Conservation (phyloP, 139 green algal genomes). For the Haematococcus lacustris region DNA sequence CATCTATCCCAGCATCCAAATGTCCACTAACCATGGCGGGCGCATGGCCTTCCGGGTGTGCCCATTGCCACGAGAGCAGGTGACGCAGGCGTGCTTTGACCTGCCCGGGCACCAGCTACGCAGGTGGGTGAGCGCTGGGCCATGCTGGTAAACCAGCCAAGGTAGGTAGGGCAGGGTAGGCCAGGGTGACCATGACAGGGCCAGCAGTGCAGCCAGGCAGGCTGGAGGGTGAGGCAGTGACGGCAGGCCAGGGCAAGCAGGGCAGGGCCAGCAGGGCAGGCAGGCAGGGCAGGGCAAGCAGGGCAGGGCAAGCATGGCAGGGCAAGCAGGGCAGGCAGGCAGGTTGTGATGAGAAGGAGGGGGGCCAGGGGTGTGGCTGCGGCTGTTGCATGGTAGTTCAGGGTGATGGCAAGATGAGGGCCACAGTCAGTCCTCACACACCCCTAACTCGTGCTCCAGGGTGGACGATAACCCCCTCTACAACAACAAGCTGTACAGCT, state of each 20-base stretch:
- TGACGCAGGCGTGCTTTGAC: constrained; percentile 13
- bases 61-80: not conserved
- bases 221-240: too few species aligned
- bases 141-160: not conserved
- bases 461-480: not conserved
- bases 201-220: not conserved
- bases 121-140: not conserved
- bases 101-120: constrained; percentile 12
- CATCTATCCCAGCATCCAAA: not conserved
- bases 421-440: not conserved
- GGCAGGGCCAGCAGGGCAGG: too few species aligned
- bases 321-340: too few species aligned
- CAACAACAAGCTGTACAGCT: not conserved
- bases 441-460: not conserved
- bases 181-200: not conserved
- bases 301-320: too few species aligned
- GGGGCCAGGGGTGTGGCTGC: too few species aligned
- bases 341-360: too few species aligned
- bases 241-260: too few species aligned
- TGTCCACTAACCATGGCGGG: constrained; percentile 17
- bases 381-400: not conserved
- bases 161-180: not conserved
- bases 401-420: not conserved
- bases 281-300: too few species aligned
- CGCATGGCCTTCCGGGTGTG: constrained; percentile 18